Evolutionary conservation across 495 filamentous ascomycete genomes (phyloP).

Genomic region (Pseudomonodictys pantanalensis): DNA sequence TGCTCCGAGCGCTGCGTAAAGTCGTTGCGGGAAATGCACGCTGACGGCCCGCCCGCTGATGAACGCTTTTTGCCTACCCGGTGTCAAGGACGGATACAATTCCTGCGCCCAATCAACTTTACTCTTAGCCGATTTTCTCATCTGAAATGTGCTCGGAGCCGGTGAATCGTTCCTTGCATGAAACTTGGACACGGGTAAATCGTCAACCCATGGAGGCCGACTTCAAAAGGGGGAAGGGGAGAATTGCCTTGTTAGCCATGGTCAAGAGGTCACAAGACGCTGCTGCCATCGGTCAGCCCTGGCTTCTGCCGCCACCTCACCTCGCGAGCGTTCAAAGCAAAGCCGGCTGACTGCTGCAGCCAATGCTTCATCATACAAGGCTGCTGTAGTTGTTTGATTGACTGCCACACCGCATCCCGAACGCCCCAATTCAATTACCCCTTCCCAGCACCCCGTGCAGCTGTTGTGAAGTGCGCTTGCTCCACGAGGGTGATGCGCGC

Average conservation of each 20-base stretch:
- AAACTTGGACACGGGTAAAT: slow-evolving; percentile 24
- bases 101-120: background rate
- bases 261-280: slow-evolving; percentile 27
- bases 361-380: slow-evolving; percentile 6
- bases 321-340: slow-evolving; percentile 9
- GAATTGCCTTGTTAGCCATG: slow-evolving; percentile 3
- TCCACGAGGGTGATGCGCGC: too few species aligned
- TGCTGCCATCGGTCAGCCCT: slow-evolving; percentile 21
- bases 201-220: slow-evolving; percentile 1
- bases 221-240: background rate
- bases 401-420: slow-evolving; percentile 20
- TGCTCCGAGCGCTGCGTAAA: too few species aligned
- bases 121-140: background rate
- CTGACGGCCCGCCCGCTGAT: slow-evolving; percentile 21
- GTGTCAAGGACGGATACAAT: background rate
- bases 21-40: slow-evolving; percentile 11
- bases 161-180: slow-evolving; percentile 27
- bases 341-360: slow-evolving; percentile 8
- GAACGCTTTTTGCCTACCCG: background rate
- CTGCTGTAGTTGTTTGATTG: slow-evolving; percentile 28
- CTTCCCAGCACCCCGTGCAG: background rate
- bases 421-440: too few species aligned
- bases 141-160: background rate
- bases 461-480: background rate
- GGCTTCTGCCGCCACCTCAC: background rate